phyloP scores from a whole-genome alignment of 495 filamentous ascomycete species.

The Daldinia decipiens region DNA sequence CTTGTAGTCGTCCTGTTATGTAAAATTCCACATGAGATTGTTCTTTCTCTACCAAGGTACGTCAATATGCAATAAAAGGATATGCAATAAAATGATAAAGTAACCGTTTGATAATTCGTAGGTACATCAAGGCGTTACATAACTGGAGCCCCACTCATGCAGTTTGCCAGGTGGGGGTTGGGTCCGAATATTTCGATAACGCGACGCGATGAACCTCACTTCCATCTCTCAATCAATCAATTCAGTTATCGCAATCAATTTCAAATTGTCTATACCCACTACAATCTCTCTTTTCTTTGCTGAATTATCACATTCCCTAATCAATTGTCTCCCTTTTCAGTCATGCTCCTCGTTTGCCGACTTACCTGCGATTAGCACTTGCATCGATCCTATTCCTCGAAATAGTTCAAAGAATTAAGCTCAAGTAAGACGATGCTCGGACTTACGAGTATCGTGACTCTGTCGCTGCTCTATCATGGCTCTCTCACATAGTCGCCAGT shows the following conservation, averaged over 20 bases:
- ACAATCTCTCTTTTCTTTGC: background rate
- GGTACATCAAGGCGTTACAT: background rate
- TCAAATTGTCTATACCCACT: background rate
- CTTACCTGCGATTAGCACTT: constrained; percentile 5
- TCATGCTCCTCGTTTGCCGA: constrained; percentile 19
- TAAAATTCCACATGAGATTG: no score
- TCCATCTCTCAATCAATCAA: background rate
- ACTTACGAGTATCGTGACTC: constrained; percentile 4
- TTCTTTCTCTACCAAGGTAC: no score
- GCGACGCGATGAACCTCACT: constrained; percentile 4
- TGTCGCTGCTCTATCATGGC: constrained; percentile 30
- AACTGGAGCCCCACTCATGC: background rate
- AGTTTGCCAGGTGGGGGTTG: background rate
- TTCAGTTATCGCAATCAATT: background rate
- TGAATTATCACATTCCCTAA: constrained; percentile 40
- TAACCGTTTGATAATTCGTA: background rate
- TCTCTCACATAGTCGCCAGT: constrained; percentile 24
- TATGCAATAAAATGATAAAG: no score
- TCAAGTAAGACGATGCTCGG: constrained; percentile 23
- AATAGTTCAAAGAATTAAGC: background rate
- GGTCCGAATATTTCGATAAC: constrained; percentile 3
- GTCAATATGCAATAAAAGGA: background rate
- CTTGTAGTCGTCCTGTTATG: no score
- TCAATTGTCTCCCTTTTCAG: constrained; percentile 14
- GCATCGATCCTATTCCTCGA: background rate